Percentiles rank a stretch among this genome's conserved stretches.
Conservation (phyloP, 345 rosid genomes). For the Acer saccharum region DNA sequence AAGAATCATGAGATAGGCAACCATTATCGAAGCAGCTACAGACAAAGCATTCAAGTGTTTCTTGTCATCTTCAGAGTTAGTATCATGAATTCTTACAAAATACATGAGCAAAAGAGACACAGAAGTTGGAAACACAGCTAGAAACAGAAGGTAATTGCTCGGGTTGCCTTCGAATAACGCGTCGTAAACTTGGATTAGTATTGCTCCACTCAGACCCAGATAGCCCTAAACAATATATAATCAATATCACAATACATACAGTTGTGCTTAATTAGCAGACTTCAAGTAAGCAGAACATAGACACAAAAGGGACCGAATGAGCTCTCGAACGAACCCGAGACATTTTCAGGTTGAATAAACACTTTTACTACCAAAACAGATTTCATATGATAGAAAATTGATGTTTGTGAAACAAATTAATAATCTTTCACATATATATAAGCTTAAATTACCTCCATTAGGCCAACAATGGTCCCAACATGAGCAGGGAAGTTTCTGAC, state of each 20-base stretch:
- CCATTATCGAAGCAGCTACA: conserved; percentile 51
- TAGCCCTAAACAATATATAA: conserved; percentile 51
- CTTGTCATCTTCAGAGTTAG: conserved; percentile 51
- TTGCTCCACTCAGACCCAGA: conserved; percentile 89
- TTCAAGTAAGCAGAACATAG: too few species aligned
- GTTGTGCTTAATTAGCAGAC: too few species aligned
- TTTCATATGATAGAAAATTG: too few species aligned
- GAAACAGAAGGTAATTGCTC: conserved; percentile 58
- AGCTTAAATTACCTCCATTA: conserved; percentile 37
- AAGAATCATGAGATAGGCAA: conserved; percentile 69
- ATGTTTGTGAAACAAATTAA: too few species aligned
- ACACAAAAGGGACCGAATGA: too few species aligned
- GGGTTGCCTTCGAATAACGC: conserved; percentile 39
- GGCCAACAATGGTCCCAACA: conserved; percentile 50
- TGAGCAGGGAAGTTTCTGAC: conserved; percentile 32
- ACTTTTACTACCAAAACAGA: too few species aligned
- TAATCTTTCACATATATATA: too few species aligned
- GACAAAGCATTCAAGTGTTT: conserved; percentile 76
- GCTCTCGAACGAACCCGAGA: too few species aligned
- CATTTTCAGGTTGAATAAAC: too few species aligned
- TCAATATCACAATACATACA: too few species aligned
- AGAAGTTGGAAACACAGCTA: conserved; percentile 64
- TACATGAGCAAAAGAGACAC: conserved; percentile 64
- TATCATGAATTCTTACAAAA: conserved; percentile 57
- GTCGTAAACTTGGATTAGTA: conserved; percentile 47